Evolutionary conservation across 805 yeast genomes (phyloP), one percentile per base, ranked within the genome.

Genomic region (Cyberlindnera lachancei): DNA sequence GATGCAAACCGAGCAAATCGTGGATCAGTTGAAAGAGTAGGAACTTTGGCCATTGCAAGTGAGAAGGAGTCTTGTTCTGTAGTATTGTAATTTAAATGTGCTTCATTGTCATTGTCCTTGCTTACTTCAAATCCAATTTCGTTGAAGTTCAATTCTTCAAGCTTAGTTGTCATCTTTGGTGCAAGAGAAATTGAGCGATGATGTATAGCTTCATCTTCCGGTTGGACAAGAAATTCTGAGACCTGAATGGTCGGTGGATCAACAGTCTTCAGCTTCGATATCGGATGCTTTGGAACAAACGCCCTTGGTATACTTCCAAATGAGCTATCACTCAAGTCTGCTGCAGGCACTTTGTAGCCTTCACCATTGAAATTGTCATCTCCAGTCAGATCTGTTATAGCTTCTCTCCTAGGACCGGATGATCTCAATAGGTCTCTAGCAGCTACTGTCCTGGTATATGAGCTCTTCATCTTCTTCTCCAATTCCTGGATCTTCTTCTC

Each of bases 231-330:
- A 12, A 43, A 10, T 6, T 34, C 29, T 4, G 42, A 44, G 14
- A 15, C 20, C 5, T 42, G 12, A 14, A 42, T 18, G 0, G 11
- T 16, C 7, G 51, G 49, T 6, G 38, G 32, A 7, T 24, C 30
- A 4, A 49, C 8, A 23, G 40, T 40, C 23, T 40, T 48, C 27
- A 48, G 34, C 28, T 49, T 49, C 6, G 41, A 44, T 3, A 51
- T 30, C 12, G 45, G 36, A 18, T 40, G 33, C 18, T 35, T 48
- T 6, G 34, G 28, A 2, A n/a, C 5, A 2, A 26, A 12, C n/a
- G 35, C 25, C 7, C 30, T 33, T 11, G 35, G 25, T 6, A 8
- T 10, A 7, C 7, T 19, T 8, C 10, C 21, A 8, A 8, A 10
- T 8, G 7, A 10, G 7, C 10, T 10, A 19, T 19, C 21, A 19